Evolutionary conservation across 768 basidiomycete species (phyloP).

Genomic region (Paxillus ammoniavirescens): DNA sequence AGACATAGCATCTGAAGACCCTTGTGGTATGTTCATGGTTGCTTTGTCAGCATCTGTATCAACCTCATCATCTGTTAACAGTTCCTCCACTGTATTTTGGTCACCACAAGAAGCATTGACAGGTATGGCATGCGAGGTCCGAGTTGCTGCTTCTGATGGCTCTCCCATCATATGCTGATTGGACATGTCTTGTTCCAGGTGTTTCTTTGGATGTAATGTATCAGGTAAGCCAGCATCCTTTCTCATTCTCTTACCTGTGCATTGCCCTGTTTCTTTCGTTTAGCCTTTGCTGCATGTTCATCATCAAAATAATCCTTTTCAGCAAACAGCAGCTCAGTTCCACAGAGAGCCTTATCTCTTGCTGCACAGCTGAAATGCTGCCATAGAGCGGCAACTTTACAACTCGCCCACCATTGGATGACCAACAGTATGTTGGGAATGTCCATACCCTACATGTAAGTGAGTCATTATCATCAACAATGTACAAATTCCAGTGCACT

Average conservation of each 20-base stretch:
- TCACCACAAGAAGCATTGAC: neutral
- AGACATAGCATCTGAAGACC: too few relatives aligned
- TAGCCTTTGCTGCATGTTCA: constrained; percentile 2
- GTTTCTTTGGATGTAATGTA: neutral
- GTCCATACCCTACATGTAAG: constrained; percentile 33
- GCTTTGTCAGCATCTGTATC: too few relatives aligned
- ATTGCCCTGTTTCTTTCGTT: neutral
- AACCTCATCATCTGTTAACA: too few relatives aligned
- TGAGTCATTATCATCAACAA: too few relatives aligned
- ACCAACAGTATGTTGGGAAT: constrained; percentile 33
- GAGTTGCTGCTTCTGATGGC: neutral
- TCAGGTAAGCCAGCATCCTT: neutral
- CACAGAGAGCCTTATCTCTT: constrained; percentile 8
- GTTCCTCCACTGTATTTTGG: too few relatives aligned
- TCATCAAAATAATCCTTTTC: constrained; percentile 29
- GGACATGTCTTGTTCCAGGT: too few relatives aligned
- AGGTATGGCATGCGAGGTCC: neutral
- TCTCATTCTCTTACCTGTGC: constrained; percentile 1
- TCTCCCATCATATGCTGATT: neutral
- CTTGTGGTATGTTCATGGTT: too few relatives aligned
- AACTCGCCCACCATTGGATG: constrained; percentile 32
- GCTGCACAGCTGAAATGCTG: constrained; percentile 35
- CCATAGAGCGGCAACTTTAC: constrained; percentile 26
- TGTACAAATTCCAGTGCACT: neutral
- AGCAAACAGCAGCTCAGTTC: constrained; percentile 24